Base-by-base conservation (phyloP, 306 rosid genomes). In the Cicer bijugum region DNA sequence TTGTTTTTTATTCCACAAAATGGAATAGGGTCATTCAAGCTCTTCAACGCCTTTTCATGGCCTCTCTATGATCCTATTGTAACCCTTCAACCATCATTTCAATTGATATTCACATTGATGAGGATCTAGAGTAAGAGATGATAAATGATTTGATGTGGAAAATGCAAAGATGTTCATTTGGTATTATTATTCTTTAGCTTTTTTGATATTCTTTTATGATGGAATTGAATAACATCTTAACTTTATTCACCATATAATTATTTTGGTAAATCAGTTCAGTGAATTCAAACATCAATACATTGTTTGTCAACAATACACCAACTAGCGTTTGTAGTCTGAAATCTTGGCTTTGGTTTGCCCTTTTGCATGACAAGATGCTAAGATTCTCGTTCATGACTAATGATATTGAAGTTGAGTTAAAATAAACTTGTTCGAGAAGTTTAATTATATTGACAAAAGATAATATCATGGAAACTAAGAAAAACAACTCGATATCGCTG, bases 401-500 rank as follows among this genome's bases (percentile, higher is more conserved):
- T 96, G 93, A 94, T 0, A 88, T 81, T 2, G 96, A 90, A n/a
- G 9, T n/a, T 2, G 96, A 85, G 7, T 58, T 75, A 62, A 80
- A 71, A 20, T 87, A 87, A 0, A 96, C 90, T 56, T 91, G 95
- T 0, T 96, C 93, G 0, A 96, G 91, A 2, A 94, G 52, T 2
- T 93, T 96, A 1, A 64, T 37, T 6, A 90, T 97, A 78, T 84
- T 82, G 8, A 82, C 82, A 46, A 94, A 91, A 1, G 89, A 86
- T 68, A 91, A 97, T 0, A 97, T 91, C 99, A 94, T 94, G 7
- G 97, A 94, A 4, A 94, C 82, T 1, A 94, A 80, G 42, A 88
- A 94, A 88, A 91, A 91, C 99, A 97, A 94, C 80, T 94, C 97
- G 1, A 96, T 90, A 57, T 94, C 97, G 4, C 92, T 51, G 1